Evolutionary conservation across 2,329 filamentous ascomycete species (phyloP), one percentile per base, ranked within the genome.

Genomic region (Aspergillus japonicus): DNA sequence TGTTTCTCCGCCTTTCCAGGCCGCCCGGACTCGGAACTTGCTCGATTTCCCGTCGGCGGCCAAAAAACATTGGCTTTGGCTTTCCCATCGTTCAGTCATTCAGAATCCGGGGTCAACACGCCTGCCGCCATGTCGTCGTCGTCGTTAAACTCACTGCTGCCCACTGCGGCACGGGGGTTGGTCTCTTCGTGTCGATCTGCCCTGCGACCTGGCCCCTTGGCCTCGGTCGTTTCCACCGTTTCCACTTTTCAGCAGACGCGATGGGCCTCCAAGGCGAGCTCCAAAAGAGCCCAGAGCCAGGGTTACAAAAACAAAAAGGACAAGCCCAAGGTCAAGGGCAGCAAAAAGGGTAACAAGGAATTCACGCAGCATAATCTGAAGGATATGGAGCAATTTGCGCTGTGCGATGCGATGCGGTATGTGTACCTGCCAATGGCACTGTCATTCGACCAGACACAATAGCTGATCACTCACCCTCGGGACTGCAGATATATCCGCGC

Each of bases 341-440:
- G 85, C 77, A 87, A 83, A 76, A 91, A 91, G 77, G 82, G 84
- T 11, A 86, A 85, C 63, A 86, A 85, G 64, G 84, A 86, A 33
- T 92, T 87, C 73, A 83, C 87, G 64, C 81, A 83, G 60, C 82
- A 83, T 63, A 81, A 87, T 63, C 75, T 94, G 64, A 84, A 84
- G 63, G 80, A 86, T 64, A 84, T 87, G 48, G 82, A 91, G 39
- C 88, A 90, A 70, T 96, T 89, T 71, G 86, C 92, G 0, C 82
- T 99, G 33, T 89, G 91, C 66, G 95, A 99, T 80, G 96, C 95
- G 16, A 95, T 99, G 87, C 87, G 93, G 91, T 79, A 72, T 53
- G 62, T 62, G 23, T 23, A 23, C 23, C 23, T 23, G 23, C 23
- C 23, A 23, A 23, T 23, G 23, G 23, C 23, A 23, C 3, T 23